Evolutionary conservation across 1,284 basidiomycete species (phyloP).

Genomic region (Sanghuangporus weigelae): DNA sequence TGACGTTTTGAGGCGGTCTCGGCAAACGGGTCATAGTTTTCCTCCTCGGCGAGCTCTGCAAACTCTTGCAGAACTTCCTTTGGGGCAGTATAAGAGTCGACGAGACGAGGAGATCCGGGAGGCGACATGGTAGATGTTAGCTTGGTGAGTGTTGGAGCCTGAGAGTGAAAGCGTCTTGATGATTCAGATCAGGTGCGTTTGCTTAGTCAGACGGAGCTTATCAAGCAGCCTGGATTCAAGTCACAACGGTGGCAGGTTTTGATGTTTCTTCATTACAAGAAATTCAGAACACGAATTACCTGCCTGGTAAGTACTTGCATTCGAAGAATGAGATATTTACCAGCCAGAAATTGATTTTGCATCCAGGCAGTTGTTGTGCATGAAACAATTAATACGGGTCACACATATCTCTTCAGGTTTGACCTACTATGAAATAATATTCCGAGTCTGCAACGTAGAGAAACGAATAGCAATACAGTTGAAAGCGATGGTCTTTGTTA

Average conservation of each 20-base stretch:
- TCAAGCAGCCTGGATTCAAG: background rate
- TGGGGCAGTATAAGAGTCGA: constrained; percentile 87
- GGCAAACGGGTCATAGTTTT: constrained; percentile 89
- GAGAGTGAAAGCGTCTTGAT: background rate
- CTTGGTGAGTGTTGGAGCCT: background rate
- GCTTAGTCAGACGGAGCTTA: background rate
- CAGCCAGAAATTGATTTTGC: too few species aligned
- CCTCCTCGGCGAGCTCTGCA: constrained; percentile 86
- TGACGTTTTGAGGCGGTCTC: constrained; percentile 90
- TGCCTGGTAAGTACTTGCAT: background rate
- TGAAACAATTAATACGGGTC: too few species aligned
- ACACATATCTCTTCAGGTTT: too few species aligned
- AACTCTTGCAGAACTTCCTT: constrained; percentile 96
- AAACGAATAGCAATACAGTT: too few species aligned
- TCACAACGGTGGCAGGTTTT: too few species aligned
- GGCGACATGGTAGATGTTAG: constrained; percentile 30
- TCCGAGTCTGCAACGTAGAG: too few species aligned
- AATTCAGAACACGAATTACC: background rate
- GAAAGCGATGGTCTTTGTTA: background rate
- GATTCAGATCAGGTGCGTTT: background rate
- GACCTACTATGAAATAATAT: too few species aligned
- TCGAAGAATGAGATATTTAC: background rate
- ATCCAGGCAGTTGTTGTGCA: too few species aligned
- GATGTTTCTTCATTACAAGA: background rate
- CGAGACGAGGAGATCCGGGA: constrained; percentile 41